Evolutionary conservation across 257 asterid genomes (phyloP).

Genomic region (Scutellaria baicalensis): DNA sequence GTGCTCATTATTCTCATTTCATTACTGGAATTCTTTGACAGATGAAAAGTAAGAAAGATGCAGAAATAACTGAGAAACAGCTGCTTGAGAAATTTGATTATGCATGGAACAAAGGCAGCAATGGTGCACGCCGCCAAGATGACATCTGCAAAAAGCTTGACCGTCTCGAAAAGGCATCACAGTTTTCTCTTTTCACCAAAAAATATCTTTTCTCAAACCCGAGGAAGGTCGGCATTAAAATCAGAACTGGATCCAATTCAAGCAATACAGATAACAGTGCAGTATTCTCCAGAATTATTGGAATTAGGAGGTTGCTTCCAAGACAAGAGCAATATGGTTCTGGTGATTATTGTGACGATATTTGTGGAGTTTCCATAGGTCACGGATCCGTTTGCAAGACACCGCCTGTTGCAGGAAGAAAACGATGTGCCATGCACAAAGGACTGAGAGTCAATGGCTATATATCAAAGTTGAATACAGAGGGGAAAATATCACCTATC

Average conservation of each 20-base stretch:
- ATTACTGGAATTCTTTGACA: slow-evolving; percentile 16
- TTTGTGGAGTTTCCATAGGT: slow-evolving; percentile 73
- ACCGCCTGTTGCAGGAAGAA: slow-evolving; percentile 61
- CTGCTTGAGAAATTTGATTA: slow-evolving; percentile 78
- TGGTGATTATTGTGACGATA: slow-evolving; percentile 6
- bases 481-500: not conserved
- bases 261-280: slow-evolving; percentile 15
- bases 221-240: slow-evolving; percentile 54
- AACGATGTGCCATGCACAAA: slow-evolving; percentile 77
- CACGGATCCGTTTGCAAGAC: slow-evolving; percentile 56
- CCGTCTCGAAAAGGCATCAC: slow-evolving; percentile 28
- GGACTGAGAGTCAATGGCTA: slow-evolving; percentile 72
- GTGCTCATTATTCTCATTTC: slow-evolving; percentile 6
- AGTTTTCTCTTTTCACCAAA: slow-evolving; percentile 32
- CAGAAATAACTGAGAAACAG: slow-evolving; percentile 71
- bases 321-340: slow-evolving; percentile 12
- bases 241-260: slow-evolving; percentile 30
- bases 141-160: slow-evolving; percentile 47
- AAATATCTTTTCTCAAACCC: slow-evolving; percentile 35
- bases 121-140: slow-evolving; percentile 63
- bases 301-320: slow-evolving; percentile 49
- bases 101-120: slow-evolving; percentile 88
- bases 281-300: slow-evolving; percentile 34
- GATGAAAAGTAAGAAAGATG: slow-evolving; percentile 68
- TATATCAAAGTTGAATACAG: slow-evolving; percentile 18